Percentiles rank a stretch among this genome's conserved stretches.
Conservation (phyloP, 371 early-diverging fungal genomes). For the Sporodiniella umbellata region DNA sequence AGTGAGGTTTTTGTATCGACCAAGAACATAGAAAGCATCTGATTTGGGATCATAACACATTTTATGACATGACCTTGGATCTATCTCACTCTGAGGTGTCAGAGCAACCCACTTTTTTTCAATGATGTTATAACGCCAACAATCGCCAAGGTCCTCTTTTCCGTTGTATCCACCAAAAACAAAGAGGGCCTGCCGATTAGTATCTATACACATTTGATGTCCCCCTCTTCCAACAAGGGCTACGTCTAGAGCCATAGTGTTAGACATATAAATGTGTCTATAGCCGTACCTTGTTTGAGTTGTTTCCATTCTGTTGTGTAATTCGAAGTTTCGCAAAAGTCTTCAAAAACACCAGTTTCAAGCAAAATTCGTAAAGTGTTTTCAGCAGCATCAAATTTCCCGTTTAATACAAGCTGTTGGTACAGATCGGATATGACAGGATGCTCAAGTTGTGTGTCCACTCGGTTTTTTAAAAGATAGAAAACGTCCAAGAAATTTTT, state of each 20-base stretch:
- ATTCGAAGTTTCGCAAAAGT: constrained; percentile 58
- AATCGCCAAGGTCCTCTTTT: constrained; percentile 78
- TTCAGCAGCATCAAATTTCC: constrained; percentile 75
- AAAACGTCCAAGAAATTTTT: constrained; percentile 73
- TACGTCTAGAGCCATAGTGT: too few species aligned
- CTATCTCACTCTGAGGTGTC: constrained; percentile 75
- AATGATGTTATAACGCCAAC: constrained; percentile 80
- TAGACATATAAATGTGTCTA: too few species aligned
- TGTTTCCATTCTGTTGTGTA: constrained; percentile 76
- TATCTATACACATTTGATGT: constrained; percentile 95
- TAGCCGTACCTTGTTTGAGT: constrained; percentile 30
- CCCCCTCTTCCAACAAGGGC: constrained; percentile 80
- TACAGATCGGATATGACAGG: constrained; percentile 78
- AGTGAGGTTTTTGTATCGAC: constrained; percentile 62
- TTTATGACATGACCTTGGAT: constrained; percentile 89
- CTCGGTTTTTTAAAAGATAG: constrained; percentile 59
- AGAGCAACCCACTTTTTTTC: constrained; percentile 70
- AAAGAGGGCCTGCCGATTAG: constrained; percentile 71
- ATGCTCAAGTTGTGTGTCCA: constrained; percentile 70
- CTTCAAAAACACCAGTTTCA: constrained; percentile 59
- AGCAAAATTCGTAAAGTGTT: constrained; percentile 59
- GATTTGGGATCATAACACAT: constrained; percentile 78
- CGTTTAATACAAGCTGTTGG: constrained; percentile 58
- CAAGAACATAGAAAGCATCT: constrained; percentile 77
- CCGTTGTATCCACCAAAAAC: constrained; percentile 98